Percentiles rank a stretch among this genome's conserved stretches.
Conservation (phyloP, 140 eudicot species). For the Senecio squalidus region DNA sequence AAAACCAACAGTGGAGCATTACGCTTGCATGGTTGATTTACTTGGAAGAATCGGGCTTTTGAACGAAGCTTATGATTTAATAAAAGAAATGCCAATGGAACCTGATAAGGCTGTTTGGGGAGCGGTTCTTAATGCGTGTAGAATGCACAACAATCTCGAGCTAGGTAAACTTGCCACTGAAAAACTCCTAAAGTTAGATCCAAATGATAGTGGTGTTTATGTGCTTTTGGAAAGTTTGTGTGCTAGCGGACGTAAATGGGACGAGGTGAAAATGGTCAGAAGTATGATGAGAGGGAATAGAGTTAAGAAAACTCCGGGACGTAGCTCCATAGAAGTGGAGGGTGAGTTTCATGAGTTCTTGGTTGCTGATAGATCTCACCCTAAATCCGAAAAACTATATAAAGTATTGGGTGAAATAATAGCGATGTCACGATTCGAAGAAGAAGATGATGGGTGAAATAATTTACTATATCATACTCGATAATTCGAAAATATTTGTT, state of each 20-base stretch:
- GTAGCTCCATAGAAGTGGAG: slow-evolving; percentile 45
- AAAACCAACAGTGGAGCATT: slow-evolving; percentile 47
- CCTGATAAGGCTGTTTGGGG: slow-evolving; percentile 70
- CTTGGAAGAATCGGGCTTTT: slow-evolving; percentile 64
- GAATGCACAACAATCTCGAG: slow-evolving; percentile 47
- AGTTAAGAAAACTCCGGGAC: slow-evolving; percentile 44
- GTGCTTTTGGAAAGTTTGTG: slow-evolving; percentile 54
- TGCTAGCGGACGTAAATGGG: slow-evolving; percentile 45
- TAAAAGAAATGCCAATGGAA: slow-evolving; percentile 46
- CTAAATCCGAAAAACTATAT: slow-evolving; percentile 16
- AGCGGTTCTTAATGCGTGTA: slow-evolving; percentile 56
- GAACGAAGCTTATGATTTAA: slow-evolving; percentile 44
- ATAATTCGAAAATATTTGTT: no score
- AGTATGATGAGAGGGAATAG: slow-evolving; percentile 42
- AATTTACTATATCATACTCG: no score
- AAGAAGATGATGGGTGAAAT: slow-evolving; percentile 2
- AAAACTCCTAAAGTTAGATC: slow-evolving; percentile 36
- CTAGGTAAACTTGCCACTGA: slow-evolving; percentile 57
- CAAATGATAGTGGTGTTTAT: slow-evolving; percentile 46
- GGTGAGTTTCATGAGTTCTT: slow-evolving; percentile 37
- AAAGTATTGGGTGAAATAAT: slow-evolving; percentile 18
- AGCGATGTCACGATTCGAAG: slow-evolving; percentile 14
- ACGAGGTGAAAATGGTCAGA: slow-evolving; percentile 41
- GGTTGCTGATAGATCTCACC: slow-evolving; percentile 42
- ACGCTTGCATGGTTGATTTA: slow-evolving; percentile 63